phyloP scores from a whole-genome alignment of 768 basidiomycete genomes.

The Phlegmacium glaucopus region DNA sequence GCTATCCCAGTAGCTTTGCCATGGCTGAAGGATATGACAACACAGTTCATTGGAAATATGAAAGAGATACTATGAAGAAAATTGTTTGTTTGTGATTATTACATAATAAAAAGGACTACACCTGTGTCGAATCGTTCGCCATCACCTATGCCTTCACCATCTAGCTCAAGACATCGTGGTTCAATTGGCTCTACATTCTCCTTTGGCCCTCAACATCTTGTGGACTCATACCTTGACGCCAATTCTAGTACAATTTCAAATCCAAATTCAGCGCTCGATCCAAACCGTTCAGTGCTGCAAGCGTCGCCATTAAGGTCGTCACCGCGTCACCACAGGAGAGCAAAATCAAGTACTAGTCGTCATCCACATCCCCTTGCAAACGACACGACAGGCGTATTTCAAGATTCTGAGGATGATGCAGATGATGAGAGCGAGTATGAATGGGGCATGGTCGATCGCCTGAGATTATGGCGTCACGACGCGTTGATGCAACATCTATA shows the following conservation, averaged over 20 bases:
- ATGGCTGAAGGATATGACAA: conserved; percentile 7
- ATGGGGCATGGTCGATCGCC: conserved; percentile 90
- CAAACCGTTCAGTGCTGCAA: conserved; percentile 74
- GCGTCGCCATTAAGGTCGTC: conserved; percentile 71
- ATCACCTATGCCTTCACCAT: conserved; percentile 51
- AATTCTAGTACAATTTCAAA: conserved; percentile 60
- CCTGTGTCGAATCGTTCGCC: conserved; percentile 32
- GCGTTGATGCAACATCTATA: conserved; percentile 98
- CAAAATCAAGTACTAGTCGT: conserved; percentile 47
- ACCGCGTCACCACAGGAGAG: conserved; percentile 51
- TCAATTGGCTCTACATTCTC: conserved; percentile 83
- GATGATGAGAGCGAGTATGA: conserved; percentile 58
- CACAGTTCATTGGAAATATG: conserved; percentile 11
- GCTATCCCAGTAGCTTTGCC: conserved; percentile 31
- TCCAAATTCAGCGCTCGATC: conserved; percentile 64
- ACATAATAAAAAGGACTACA: not conserved
- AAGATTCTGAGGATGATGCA: conserved; percentile 59
- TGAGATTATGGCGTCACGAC: conserved; percentile 97
- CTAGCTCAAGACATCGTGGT: conserved; percentile 55
- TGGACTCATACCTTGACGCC: conserved; percentile 66
- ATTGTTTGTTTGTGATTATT: conserved; percentile 1
- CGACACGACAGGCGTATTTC: conserved; percentile 74
- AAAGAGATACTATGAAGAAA: conserved; percentile 19
- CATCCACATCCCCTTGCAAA: conserved; percentile 72
- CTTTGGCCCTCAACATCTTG: conserved; percentile 73